Evolutionary conservation across 78 protist genomes (phyloP).

Genomic region (Diacronema lutheri): DNA sequence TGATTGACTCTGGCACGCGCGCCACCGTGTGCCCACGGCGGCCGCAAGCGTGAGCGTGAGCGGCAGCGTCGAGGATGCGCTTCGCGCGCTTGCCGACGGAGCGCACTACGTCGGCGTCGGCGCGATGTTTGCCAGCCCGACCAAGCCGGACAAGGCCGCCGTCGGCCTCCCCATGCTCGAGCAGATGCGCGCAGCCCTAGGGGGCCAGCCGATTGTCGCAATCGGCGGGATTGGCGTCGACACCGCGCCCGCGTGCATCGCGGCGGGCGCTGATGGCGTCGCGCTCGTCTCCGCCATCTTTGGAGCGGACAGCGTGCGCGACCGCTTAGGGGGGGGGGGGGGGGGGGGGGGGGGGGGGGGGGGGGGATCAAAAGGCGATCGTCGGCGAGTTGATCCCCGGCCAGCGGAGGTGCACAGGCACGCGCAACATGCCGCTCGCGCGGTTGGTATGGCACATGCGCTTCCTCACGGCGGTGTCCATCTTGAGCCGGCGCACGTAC

Average conservation of each 20-base stretch:
- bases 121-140: background rate
- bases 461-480: no score
- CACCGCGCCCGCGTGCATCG: background rate
- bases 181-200: background rate
- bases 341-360: no score
- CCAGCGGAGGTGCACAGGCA: no score
- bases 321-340: no score
- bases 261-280: background rate
- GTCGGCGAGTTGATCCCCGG: no score
- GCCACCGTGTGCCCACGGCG: background rate
- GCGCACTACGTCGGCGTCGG: constrained; percentile 9
- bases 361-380: no score
- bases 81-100: background rate
- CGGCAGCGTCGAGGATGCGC: background rate
- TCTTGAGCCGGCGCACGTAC: no score
- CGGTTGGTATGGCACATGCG: no score
- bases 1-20: background rate
- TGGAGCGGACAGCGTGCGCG: no score
- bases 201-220: background rate
- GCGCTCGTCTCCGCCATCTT: constrained; percentile 4
- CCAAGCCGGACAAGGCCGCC: background rate
- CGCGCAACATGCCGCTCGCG: no score
- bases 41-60: no score
- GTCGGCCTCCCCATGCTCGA: background rate
- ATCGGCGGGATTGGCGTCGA: constrained; percentile 8